Base-by-base conservation (phyloP, 2,329 filamentous ascomycete genomes). In the Talaromyces sp. region DNA sequence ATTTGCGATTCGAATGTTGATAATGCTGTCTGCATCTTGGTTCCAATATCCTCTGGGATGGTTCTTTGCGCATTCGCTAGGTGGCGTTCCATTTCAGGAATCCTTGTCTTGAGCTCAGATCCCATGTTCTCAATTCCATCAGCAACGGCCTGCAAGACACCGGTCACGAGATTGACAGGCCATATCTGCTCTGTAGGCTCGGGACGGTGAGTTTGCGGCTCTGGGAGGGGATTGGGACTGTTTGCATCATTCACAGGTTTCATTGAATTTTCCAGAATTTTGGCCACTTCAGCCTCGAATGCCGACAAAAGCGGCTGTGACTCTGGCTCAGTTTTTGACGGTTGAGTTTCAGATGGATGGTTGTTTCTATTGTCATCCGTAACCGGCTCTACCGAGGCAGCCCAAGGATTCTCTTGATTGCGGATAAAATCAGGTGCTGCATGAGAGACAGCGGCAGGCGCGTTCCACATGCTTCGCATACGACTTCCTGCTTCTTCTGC, bases 201-300 rank as follows among this genome's bases (percentile, higher is more conserved):
- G 25, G 68, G 33, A 47, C 63, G 60, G 31, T 60, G 31, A 31
- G 68, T 66, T 7, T 66, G 61, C 37, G 64, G 61, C 33, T 68
- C 67, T 27, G 66, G 39, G n/a, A 62, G 35, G 19, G 39, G 13
- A 49, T 19, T 15, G 37, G 31, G 33, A 39, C n/a, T 22, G n/a
- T 10, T 31, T 15, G 41, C 13, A 37, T 65, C 50, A 2, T 57
- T 50, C 50, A 39, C 37, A 33, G 25, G 7, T 8, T 52, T 27
- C 17, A n/a, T 15, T 37, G 59, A 25, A 7, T 33, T 58, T 25
- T 66, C 64, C 25, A 80, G 69, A 4, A 80, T 70, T 59, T 69
- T 76, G 33, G 77, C 73, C 68, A 81, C 68, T 63, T 80, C 77
- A 13, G 70, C 72, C 60, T 80, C 78, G 49, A 80, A 80, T 15